A percentile compares a stretch with the other conserved stretches of the same genome.
Conservation (phyloP, 2,329 filamentous ascomycete genomes). For the Thelonectria rubi region DNA sequence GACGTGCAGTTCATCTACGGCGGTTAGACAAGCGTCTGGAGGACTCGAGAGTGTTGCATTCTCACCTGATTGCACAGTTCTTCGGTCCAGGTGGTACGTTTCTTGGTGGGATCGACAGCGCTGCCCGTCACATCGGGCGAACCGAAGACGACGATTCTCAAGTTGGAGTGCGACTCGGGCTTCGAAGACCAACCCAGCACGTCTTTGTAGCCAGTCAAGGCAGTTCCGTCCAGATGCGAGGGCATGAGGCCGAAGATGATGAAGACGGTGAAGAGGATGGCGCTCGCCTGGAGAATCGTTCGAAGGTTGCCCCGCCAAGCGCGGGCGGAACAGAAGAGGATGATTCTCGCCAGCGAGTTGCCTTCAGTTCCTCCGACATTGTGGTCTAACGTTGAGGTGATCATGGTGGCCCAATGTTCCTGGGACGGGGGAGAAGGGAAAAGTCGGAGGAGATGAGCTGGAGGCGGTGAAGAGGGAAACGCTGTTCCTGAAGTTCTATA, state of each 20-base stretch:
- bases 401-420: slow-evolving; percentile 25
- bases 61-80: slow-evolving; percentile 58
- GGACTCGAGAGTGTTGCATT: neutral
- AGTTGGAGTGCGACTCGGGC: slow-evolving; percentile 41
- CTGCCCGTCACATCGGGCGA: slow-evolving; percentile 58
- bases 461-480: slow-evolving; percentile 5
- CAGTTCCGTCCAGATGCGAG: slow-evolving; percentile 34
- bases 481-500: neutral
- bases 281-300: slow-evolving; percentile 41
- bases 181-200: slow-evolving; percentile 37
- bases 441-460: neutral
- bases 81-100: slow-evolving; percentile 56
- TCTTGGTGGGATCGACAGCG: slow-evolving; percentile 40
- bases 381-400: slow-evolving; percentile 37
- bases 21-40: slow-evolving; percentile 14
- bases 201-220: slow-evolving; percentile 37
- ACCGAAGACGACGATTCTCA: slow-evolving; percentile 63
- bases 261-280: slow-evolving; percentile 40
- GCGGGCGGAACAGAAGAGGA: slow-evolving; percentile 53
- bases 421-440: neutral
- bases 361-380: slow-evolving; percentile 30
- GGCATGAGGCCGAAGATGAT: slow-evolving; percentile 42
- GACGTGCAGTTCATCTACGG: slow-evolving; percentile 56
- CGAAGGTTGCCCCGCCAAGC: slow-evolving; percentile 51
- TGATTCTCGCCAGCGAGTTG: slow-evolving; percentile 40